These are phyloP conservation scores for Taphrina pruni DNA, from an alignment of 1,139 yeast species.

Conservation along the genomic window DNA sequence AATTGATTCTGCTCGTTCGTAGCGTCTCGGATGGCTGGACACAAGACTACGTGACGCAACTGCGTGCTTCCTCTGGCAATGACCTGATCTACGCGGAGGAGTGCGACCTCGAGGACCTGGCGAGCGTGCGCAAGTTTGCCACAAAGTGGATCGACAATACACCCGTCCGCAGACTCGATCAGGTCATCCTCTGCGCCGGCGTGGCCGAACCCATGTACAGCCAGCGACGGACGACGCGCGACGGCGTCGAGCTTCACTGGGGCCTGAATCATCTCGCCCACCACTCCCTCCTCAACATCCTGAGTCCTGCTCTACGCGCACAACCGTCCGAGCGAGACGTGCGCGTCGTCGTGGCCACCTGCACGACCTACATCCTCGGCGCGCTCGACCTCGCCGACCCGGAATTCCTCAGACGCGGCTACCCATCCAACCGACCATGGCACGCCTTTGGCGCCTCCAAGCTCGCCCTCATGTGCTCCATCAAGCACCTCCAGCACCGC, in stretches of 20 bases:
- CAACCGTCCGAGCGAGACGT: conserved; percentile 97
- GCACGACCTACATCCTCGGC: conserved; percentile 78
- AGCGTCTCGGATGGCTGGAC: conserved; percentile 72
- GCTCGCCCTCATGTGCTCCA: conserved; percentile 72
- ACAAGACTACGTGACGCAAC: conserved; percentile 75
- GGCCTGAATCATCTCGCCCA: conserved; percentile 83
- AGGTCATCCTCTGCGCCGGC: conserved; percentile 85
- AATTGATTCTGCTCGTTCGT: conserved; percentile 73
- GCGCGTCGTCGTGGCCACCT: conserved; percentile 73
- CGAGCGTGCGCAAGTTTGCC: conserved; percentile 86
- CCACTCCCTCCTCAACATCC: conserved; percentile 74
- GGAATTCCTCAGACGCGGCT: conserved; percentile 66
- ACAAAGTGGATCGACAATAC: conserved; percentile 90
- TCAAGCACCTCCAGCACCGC: conserved; percentile 73
- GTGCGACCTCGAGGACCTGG: conserved; percentile 76
- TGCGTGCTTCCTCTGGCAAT: conserved; percentile 72
- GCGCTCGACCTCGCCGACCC: conserved; percentile 69
- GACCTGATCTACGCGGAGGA: conserved; percentile 83
- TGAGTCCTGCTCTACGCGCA: conserved; percentile 78
- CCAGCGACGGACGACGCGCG: conserved; percentile 67
- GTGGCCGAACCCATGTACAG: conserved; percentile 73
- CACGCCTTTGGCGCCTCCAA: conserved; percentile 81
- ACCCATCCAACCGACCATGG: conserved; percentile 71
- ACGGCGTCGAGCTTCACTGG: conserved; percentile 84
- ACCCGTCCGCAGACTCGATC: conserved; percentile 90